Evolutionary conservation across 2,329 filamentous ascomycete species (phyloP), one percentile per base, ranked within the genome.

Genomic region (Dothiorella sarmentorum): DNA sequence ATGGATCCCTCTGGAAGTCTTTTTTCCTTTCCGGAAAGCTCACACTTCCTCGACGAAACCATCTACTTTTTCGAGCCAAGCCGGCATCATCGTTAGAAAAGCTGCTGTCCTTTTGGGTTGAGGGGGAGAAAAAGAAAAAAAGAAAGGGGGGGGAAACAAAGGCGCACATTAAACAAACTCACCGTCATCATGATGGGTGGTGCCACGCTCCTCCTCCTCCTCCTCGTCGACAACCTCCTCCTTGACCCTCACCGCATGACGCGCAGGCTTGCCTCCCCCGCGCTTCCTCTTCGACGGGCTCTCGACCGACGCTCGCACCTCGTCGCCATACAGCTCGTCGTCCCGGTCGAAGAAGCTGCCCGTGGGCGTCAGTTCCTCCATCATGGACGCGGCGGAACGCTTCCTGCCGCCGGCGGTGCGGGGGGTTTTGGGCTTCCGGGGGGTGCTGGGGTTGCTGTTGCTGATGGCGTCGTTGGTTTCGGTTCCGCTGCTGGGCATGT

Each of bases 161-260:
- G n/a, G n/a, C n/a, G 17, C 10, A 49, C 13, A 33, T 11, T 22
- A 17, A 49, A 26, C 44, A 4, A 7, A 20, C 17, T 58, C 60
- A 17, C 33, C 61, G 15, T 59, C 55, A 22, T 35, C 58, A n/a
- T n/a, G n/a, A n/a, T n/a, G n/a, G n/a, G n/a, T n/a, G n/a, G n/a
- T n/a, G n/a, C n/a, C n/a, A n/a, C n/a, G n/a, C 11, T 56, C 61
- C 10, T 26, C 59, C 20, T 55, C 64, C 27, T 65, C 65, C 3
- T 58, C 65, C 13, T 64, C 52, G 13, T 37, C 57, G 20, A 4
- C 57, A 15, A 59, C 61, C 20, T 61, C 58, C 18, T 58, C 47
- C 59, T 66, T 65, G 63, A 64, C 66, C 55, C 60, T 64, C 9
- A 59, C 55, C 18, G 61, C 29, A n/a, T n/a, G n/a, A n/a, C n/a